Evolutionary conservation across 805 yeast species (phyloP), one percentile per base, ranked within the genome.

Genomic region (Clavispora phyllophila): DNA sequence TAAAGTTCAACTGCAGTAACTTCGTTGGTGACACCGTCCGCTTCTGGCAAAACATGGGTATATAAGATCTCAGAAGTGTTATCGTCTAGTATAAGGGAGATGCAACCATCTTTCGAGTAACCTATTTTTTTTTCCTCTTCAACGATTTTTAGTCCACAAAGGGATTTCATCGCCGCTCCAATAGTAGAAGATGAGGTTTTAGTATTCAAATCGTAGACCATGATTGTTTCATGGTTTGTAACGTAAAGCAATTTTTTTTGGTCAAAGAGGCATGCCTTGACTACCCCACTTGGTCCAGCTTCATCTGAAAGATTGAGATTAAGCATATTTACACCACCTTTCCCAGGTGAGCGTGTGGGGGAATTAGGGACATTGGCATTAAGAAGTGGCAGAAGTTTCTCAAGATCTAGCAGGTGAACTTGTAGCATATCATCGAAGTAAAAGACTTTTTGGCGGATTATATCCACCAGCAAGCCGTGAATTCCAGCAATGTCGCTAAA

Each of bases 1-100:
- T 54, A 51, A 6, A 57, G 39, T 28, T 75, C 82, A 15, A 75
- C 44, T 0, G 75, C 61, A 0, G 68, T 66, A n/a, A 75, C 48
- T 14, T 62, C 47, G 46, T 77, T 77, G 1, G 62, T 60, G 8
- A 71, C 10, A 8, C 28, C n/a, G 5, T 20, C 45, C 4, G 40
- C 29, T 25, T 38, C 40, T 7, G 39, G 35, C 8, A 44, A 39
- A 15, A 12, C 15, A 22, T 36, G 40, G 5, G 31, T 17, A 4
- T 25, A 39, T 3, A 45, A 3, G 10, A 26, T 29, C 1, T 23
- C 15, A 9, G 23, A 33, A 14, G 13, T 15, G 10, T 31, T 40
- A 14, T 29, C 33, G 12, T 40, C 29, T 5, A 15, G 9, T 5
- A 54, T 24, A 15, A 32, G 15, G 3, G 35, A 36, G 3, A 64